Conservation (phyloP, 345 rosid genomes). For the Populus alba region DNA sequence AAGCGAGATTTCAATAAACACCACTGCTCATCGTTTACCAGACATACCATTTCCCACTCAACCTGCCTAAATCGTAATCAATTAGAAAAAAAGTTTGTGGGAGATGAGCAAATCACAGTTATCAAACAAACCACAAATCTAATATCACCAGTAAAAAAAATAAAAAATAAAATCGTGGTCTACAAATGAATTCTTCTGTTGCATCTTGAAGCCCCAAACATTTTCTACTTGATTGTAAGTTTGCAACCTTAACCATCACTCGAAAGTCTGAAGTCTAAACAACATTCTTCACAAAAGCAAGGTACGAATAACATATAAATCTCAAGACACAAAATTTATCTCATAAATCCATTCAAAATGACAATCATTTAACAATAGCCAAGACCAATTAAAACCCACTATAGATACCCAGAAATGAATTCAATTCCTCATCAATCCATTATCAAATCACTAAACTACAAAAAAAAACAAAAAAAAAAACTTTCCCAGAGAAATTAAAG, state of each 20-base stretch:
- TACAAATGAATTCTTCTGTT: neutral
- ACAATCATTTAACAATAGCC: neutral
- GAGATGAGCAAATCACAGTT: neutral
- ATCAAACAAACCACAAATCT: neutral
- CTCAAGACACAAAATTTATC: neutral
- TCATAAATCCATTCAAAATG: neutral
- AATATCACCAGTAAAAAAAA: neutral
- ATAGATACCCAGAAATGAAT: neutral
- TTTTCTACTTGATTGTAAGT: neutral
- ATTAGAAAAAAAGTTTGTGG: neutral
- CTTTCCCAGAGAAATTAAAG: neutral
- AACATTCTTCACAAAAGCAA: neutral
- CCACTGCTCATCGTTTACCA: neutral
- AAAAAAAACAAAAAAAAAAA: neutral
- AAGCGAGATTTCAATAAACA: constrained; percentile 8
- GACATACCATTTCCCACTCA: neutral
- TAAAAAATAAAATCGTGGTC: neutral
- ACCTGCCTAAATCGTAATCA: neutral
- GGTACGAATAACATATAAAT: neutral
- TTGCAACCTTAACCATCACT: neutral
- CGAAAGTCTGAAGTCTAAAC: neutral
- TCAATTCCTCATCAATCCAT: neutral
- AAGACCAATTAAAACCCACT: neutral
- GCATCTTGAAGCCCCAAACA: neutral
- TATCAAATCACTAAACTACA: neutral